Conservation (phyloP, 2,329 filamentous ascomycete species). For the Didymella sp. region DNA sequence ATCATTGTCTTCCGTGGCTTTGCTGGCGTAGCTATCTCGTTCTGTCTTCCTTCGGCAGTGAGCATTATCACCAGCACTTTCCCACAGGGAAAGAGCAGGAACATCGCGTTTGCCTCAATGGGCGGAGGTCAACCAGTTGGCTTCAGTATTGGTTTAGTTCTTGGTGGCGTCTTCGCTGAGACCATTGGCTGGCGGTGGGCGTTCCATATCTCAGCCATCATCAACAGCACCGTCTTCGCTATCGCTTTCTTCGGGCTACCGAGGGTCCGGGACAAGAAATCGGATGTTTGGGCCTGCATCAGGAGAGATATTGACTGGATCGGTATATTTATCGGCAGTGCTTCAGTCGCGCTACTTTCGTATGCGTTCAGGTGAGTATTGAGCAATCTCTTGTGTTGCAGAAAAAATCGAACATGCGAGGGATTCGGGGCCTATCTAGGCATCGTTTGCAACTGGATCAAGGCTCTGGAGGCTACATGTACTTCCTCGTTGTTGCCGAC, state of each 20-base stretch:
- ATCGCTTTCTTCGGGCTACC: constrained; percentile 51
- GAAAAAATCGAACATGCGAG: too few species aligned
- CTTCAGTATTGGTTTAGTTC: constrained; percentile 58
- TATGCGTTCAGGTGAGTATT: constrained; percentile 61
- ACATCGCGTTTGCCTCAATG: constrained; percentile 60
- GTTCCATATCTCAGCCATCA: constrained; percentile 57
- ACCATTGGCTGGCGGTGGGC: constrained; percentile 61
- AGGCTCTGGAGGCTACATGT: too few species aligned
- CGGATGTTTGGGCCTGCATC: constrained; percentile 40
- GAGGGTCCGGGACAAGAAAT: constrained; percentile 35
- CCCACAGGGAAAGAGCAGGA: constrained; percentile 56
- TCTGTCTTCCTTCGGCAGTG: constrained; percentile 59
- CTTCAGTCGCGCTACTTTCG: constrained; percentile 58
- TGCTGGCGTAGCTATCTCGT: constrained; percentile 55
- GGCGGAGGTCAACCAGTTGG: constrained; percentile 61
- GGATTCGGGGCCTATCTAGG: too few species aligned
- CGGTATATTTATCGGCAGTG: constrained; percentile 56
- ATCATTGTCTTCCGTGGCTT: constrained; percentile 58
- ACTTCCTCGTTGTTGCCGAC: too few species aligned
- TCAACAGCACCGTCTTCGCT: constrained; percentile 52
- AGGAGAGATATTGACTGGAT: constrained; percentile 61
- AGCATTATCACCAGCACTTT: constrained; percentile 58
- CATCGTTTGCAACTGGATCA: too few species aligned
- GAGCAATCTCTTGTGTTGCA: too few species aligned
- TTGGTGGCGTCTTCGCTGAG: constrained; percentile 59